Percentiles rank a stretch among this genome's conserved stretches.
phyloP scores from a whole-genome alignment of 352 stramenopile genomes.

The Phytophthora cajani region DNA sequence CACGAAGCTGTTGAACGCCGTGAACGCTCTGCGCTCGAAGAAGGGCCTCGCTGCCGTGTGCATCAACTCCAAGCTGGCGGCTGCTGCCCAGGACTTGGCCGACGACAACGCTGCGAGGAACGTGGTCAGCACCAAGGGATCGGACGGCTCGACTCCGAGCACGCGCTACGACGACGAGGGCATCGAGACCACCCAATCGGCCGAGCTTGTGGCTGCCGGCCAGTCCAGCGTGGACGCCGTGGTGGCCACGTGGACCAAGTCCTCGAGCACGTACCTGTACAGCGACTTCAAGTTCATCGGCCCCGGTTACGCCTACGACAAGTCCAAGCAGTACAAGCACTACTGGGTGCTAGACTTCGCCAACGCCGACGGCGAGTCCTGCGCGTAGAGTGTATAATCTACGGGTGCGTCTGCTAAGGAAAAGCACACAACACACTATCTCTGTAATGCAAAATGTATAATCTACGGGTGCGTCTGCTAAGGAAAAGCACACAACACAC shows the following conservation, averaged over 20 bases:
- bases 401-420: neutral
- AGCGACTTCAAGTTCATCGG: conserved; percentile 37
- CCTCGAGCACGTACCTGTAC: conserved; percentile 40
- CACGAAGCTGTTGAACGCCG: conserved; percentile 35
- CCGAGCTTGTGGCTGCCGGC: conserved; percentile 52
- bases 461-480: neutral
- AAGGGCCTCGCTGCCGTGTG: conserved; percentile 42
- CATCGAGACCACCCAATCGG: conserved; percentile 28
- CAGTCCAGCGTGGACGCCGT: conserved; percentile 36
- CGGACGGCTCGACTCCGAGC: conserved; percentile 37
- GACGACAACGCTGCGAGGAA: conserved; percentile 34
- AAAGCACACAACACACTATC: neutral
- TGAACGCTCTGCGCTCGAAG: conserved; percentile 48
- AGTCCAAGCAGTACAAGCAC: conserved; percentile 33
- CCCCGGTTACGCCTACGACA: conserved; percentile 34
- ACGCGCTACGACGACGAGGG: conserved; percentile 30
- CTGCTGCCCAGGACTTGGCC: conserved; percentile 30
- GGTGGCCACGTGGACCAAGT: conserved; percentile 51
- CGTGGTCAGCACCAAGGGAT: conserved; percentile 38
- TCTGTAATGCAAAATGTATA: neutral
- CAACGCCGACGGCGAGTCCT: conserved; percentile 21
- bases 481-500: neutral
- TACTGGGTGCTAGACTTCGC: conserved; percentile 44
- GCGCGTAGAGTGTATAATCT: conserved; percentile 13
- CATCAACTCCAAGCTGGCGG: conserved; percentile 44